Base-by-base conservation (phyloP, 345 rosid genomes). In the Populus tremula region DNA sequence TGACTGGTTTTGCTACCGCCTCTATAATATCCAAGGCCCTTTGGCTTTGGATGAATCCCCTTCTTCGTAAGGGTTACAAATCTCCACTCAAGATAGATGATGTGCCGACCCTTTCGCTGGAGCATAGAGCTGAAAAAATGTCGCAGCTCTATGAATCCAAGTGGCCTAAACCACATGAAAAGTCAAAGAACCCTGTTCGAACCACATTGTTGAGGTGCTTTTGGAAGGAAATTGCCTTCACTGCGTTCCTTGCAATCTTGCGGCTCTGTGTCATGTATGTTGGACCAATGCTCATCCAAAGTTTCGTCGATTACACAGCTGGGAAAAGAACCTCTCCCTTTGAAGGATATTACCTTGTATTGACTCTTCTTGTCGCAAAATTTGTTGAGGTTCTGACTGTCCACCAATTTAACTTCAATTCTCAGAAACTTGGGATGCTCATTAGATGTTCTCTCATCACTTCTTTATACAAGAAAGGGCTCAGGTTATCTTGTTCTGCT, bases 31-130 rank as follows among this genome's bases (percentile, higher is more conserved):
- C 98, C 3, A 93, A 87, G 74, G 76, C 83, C 72, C 93, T 95
- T 49, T 95, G 96, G 99, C 41, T 95, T 38, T 95, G 98, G 99
- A 91, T 95, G 91, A 95, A 92, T 82, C 98, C 98, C 18, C 77
- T 95, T 43, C 82, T 93, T 27, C 85, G 81, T 64, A 90, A 88
- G 85, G 99, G 98, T 35, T 95, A 91, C 79, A 84, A 87, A 78
- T 86, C 98, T 23, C 94, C 99, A 31, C 86, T 95, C 61, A 93
- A 85, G 54, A 80, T 91, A 3, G 89, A 88, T 13, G 90, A 93
- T 20, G 85, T 95, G 39, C 99, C 99, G 0, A 81, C 89, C 21
- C 92, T 95, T 43, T 90, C 98, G 0, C 96, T 91, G 0, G 87
- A 90, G 70, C 97, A 95, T 73, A 84, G 89, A 80, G 98, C 99